Evolutionary conservation across 208 protist species (phyloP).

Genomic region (Leishmania braziliensis): DNA sequence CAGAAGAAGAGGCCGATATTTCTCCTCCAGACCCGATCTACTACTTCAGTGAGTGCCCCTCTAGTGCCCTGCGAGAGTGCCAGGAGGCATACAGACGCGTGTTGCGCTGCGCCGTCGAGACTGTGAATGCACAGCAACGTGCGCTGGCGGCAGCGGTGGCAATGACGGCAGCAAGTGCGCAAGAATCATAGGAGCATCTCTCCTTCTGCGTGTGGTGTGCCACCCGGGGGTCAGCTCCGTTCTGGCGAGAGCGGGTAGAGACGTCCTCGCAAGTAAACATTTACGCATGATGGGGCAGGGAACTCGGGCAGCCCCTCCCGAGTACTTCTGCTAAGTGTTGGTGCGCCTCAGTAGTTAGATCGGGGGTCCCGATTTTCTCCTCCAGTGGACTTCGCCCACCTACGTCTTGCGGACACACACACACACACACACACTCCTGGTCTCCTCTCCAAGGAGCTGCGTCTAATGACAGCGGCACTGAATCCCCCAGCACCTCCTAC

Average conservation of each 20-base stretch:
- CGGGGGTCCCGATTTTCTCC: slow-evolving; percentile 5
- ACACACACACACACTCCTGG: slow-evolving; percentile 2
- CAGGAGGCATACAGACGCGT: slow-evolving; percentile 48
- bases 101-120: slow-evolving; percentile 37
- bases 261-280: not conserved
- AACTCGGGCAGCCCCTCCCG: too few relatives aligned
- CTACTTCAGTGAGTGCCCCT: slow-evolving; percentile 46
- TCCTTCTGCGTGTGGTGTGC: not conserved
- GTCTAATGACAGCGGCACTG: not conserved
- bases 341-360: not conserved
- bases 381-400: not conserved
- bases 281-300: not conserved
- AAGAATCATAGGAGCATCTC: not conserved
- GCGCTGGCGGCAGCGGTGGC: slow-evolving; percentile 31
- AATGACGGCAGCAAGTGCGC: not conserved
- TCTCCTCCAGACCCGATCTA: slow-evolving; percentile 36
- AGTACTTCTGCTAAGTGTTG: not conserved
- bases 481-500: not conserved
- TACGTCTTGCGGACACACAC: slow-evolving; percentile 13
- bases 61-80: slow-evolving; percentile 45
- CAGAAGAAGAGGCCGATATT: not conserved
- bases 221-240: not conserved
- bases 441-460: not conserved
- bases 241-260: not conserved
- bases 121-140: slow-evolving; percentile 48